phyloP scores from a whole-genome alignment of 179 eudicot genomes.

The Monotropa hypopitys region DNA sequence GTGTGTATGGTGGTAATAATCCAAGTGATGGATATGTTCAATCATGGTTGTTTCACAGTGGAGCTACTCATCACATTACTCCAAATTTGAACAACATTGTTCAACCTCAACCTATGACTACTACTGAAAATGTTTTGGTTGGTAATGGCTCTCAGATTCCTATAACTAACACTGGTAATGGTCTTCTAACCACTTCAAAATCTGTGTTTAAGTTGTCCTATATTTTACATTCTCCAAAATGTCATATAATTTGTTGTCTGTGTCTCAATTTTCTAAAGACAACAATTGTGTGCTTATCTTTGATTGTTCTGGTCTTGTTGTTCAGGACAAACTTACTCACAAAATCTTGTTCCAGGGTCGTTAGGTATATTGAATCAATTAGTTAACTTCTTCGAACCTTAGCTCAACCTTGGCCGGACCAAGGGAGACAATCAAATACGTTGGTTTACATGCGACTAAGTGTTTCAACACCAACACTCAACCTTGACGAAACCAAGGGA shows the following conservation, averaged over 20 bases:
- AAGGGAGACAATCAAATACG: no score
- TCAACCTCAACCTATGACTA: no score
- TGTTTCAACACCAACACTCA: no score
- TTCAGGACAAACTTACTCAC: background rate
- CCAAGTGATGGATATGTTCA: background rate
- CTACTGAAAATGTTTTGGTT: background rate
- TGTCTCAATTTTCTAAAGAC: background rate
- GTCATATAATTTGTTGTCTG: background rate
- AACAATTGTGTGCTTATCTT: background rate
- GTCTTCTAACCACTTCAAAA: background rate
- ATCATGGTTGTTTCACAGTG: background rate
- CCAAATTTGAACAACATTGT: background rate
- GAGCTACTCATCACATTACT: background rate
- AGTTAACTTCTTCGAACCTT: no score
- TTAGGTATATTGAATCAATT: no score
- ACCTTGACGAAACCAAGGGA: no score
- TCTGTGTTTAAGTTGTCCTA: background rate
- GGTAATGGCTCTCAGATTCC: background rate
- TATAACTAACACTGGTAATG: background rate
- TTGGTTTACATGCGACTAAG: no score
- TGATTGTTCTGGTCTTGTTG: background rate
- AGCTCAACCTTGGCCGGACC: no score
- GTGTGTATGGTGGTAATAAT: rapidly evolving
- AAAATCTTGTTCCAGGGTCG: background rate
- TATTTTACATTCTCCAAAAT: background rate